Percentiles rank a stretch among this genome's conserved stretches.
phyloP scores from a whole-genome alignment of 148 eudicot species.

The Silene uniflora region DNA sequence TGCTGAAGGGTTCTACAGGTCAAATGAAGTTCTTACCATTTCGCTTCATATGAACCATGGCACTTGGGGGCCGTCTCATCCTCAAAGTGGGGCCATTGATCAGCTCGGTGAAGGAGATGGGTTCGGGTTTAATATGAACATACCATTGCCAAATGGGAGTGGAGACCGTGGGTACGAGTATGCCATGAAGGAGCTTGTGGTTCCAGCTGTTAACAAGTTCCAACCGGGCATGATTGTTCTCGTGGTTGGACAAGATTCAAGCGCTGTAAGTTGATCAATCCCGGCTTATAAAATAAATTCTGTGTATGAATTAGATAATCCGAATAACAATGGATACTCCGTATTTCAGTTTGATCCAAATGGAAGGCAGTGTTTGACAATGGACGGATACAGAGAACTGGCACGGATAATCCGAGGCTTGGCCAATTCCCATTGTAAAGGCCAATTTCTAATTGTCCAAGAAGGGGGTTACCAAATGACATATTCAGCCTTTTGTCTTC shows the following conservation, averaged over 20 bases:
- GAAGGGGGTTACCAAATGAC: conserved; percentile 96
- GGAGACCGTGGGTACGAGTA: conserved; percentile 66
- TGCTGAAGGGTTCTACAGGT: conserved; percentile 75
- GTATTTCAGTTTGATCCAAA: conserved; percentile 84
- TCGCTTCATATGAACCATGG: conserved; percentile 99
- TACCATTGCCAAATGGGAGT: conserved; percentile 86
- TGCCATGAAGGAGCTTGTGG: conserved; percentile 68
- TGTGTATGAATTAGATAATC: no score
- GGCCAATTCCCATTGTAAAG: conserved; percentile 56
- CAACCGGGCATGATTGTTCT: conserved; percentile 76
- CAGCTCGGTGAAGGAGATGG: conserved; percentile 88
- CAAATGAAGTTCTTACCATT: conserved; percentile 69
- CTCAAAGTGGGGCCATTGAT: conserved; percentile 63
- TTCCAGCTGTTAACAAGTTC: conserved; percentile 67
- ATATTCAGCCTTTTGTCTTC: conserved; percentile 91
- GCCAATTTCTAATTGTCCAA: conserved; percentile 75
- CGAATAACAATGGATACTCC: no score
- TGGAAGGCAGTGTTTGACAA: conserved; percentile 96
- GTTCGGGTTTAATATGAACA: conserved; percentile 75
- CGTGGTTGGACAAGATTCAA: conserved; percentile 87
- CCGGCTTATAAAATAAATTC: neutral
- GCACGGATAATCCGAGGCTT: conserved; percentile 47
- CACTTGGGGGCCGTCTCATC: no score
- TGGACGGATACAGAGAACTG: conserved; percentile 77
- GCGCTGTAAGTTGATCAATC: conserved; percentile 65